Percentiles rank a stretch among this genome's conserved stretches.
These are phyloP conservation scores for Blastobotrys malaysiensis DNA, from an alignment of 1,139 yeast genomes.

Conservation along the genomic window DNA sequence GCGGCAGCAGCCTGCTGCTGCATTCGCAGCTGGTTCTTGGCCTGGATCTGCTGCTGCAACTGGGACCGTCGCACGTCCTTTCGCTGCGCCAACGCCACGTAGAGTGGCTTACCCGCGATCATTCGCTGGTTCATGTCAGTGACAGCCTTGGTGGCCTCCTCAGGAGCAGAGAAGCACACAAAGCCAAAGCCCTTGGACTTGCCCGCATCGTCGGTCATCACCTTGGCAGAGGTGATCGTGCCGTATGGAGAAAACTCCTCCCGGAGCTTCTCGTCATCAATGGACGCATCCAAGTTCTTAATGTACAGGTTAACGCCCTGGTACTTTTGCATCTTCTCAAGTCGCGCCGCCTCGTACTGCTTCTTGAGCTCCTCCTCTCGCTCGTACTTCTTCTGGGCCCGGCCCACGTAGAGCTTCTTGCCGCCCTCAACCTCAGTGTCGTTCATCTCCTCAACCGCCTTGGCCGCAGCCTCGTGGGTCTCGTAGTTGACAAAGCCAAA, in stretches of 20 bases:
- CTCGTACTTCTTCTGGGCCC: slow-evolving; percentile 99
- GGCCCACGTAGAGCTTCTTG: slow-evolving; percentile 87
- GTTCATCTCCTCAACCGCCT: slow-evolving; percentile 90
- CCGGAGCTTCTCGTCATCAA: slow-evolving; percentile 85
- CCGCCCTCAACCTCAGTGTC: slow-evolving; percentile 77
- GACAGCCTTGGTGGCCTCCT: slow-evolving; percentile 98
- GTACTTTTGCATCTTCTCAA: slow-evolving; percentile 89
- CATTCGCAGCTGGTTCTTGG: slow-evolving; percentile 97
- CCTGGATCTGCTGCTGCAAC: slow-evolving; percentile 96
- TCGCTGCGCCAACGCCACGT: slow-evolving; percentile 98
- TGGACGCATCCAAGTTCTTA: slow-evolving; percentile 91
- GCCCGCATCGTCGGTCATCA: slow-evolving; percentile 91
- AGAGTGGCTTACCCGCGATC: slow-evolving; percentile 92
- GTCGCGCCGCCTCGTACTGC: slow-evolving; percentile 89
- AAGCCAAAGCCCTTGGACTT: slow-evolving; percentile 98
- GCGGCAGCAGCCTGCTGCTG: slow-evolving; percentile 75
- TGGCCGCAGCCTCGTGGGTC: slow-evolving; percentile 78
- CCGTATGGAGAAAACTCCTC: slow-evolving; percentile 95
- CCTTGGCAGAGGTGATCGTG: slow-evolving; percentile 91
- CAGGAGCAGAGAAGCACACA: slow-evolving; percentile 96
- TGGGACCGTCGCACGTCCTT: slow-evolving; percentile 97
- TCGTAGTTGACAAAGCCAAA: slow-evolving; percentile 94
- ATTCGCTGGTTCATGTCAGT: slow-evolving; percentile 98
- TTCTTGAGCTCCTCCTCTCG: slow-evolving; percentile 94
- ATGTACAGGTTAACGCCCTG: slow-evolving; percentile 97